Evolutionary conservation across 768 basidiomycete genomes (phyloP).

Genomic region (Termitomyces sp.): DNA sequence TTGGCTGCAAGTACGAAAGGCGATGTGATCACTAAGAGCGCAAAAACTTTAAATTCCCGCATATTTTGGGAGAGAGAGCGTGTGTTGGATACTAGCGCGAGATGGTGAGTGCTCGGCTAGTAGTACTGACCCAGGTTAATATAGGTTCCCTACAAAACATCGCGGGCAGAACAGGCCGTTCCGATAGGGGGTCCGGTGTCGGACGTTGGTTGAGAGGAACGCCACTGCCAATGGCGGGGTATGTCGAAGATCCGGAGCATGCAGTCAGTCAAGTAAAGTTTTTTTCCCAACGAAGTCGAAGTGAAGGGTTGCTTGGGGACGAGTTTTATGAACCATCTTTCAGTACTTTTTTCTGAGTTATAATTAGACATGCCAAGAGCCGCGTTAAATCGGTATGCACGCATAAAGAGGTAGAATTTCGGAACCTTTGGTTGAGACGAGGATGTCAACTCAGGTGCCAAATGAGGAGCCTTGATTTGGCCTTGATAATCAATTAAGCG

Average conservation of each 20-base stretch:
- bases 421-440: neutral
- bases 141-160: neutral
- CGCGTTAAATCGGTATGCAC: neutral
- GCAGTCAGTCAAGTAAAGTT: neutral
- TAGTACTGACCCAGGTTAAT: neutral
- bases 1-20: conserved; percentile 3
- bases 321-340: neutral
- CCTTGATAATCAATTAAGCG: too few species aligned
- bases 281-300: neutral
- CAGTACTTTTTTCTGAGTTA: neutral
- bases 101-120: too few species aligned
- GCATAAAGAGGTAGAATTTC: neutral
- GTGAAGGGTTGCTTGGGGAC: neutral
- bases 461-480: too few species aligned
- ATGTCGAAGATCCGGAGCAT: neutral
- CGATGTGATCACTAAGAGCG: neutral
- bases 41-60: neutral
- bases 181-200: neutral
- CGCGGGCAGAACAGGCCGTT: neutral
- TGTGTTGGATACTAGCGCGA: neutral
- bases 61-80: neutral
- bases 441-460: neutral
- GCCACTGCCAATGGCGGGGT: neutral
- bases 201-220: neutral
- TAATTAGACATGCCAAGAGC: neutral